Evolutionary conservation across 768 basidiomycete species (phyloP).

Genomic region (Phlebiopsis gigantea): DNA sequence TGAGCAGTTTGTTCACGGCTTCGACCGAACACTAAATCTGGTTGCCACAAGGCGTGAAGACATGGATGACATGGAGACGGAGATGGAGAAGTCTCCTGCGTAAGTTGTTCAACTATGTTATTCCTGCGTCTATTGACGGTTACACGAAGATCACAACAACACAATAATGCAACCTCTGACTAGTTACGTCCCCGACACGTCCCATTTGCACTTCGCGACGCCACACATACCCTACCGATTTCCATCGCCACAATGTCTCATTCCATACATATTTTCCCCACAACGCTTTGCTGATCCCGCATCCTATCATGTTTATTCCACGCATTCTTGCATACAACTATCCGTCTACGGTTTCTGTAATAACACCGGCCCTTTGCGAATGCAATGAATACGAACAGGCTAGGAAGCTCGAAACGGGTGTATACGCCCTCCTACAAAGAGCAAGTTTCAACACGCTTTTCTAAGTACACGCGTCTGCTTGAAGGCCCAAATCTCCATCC

Average conservation of each 20-base stretch:
- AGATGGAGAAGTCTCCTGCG: neutral
- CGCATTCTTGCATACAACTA: neutral
- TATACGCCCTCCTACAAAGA: too few species aligned
- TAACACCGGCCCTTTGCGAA: neutral
- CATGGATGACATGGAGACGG: slow-evolving; percentile 11
- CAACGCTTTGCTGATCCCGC: slow-evolving; percentile 4
- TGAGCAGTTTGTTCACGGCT: slow-evolving; percentile 65
- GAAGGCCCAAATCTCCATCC: slow-evolving; percentile 72
- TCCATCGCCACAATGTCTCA: neutral
- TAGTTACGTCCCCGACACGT: neutral
- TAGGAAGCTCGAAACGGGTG: too few species aligned
- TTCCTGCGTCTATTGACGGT: neutral
- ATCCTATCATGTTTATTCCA: slow-evolving; percentile 1
- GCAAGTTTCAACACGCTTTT: too few species aligned
- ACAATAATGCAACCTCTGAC: neutral
- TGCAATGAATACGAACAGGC: neutral
- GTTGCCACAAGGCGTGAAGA: slow-evolving; percentile 56
- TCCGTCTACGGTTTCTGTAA: slow-evolving; percentile 1
- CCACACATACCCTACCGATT: neutral
- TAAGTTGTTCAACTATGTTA: neutral
- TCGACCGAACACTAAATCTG: slow-evolving; percentile 59
- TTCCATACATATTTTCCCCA: neutral
- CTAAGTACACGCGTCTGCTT: slow-evolving; percentile 6
- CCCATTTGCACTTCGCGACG: neutral
- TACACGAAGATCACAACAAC: neutral